phyloP scores from a whole-genome alignment of 495 filamentous ascomycete genomes.

The Lophiostoma macrostomum region DNA sequence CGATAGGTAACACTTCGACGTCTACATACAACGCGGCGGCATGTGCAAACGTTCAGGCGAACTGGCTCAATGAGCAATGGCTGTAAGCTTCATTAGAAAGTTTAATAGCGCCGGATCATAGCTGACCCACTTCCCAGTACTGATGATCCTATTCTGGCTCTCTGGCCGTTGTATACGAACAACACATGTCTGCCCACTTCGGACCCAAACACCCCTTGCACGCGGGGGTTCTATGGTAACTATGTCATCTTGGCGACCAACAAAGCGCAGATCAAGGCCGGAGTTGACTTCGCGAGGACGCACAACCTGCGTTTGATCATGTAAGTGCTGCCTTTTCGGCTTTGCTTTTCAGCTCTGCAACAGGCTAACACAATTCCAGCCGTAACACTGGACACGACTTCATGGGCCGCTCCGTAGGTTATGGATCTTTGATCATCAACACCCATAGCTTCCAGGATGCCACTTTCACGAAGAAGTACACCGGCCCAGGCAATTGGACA shows the following conservation, averaged over 20 bases:
- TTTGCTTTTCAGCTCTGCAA: too few relatives aligned
- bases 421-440: conserved; percentile 27
- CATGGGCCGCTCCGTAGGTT: conserved; percentile 29
- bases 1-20: neutral
- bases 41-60: conserved; percentile 18
- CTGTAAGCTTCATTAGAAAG: conserved; percentile 7
- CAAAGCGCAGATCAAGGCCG: conserved; percentile 30
- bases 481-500: conserved; percentile 38
- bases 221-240: conserved; percentile 19
- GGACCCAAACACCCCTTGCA: conserved; percentile 21
- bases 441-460: conserved; percentile 30
- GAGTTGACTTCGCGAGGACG: conserved; percentile 27
- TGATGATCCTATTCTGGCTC: conserved; percentile 19
- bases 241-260: conserved; percentile 31
- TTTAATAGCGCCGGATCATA: neutral
- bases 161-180: conserved; percentile 31
- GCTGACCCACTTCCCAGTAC: conserved; percentile 8
- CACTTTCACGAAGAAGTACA: conserved; percentile 40
- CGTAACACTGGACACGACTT: conserved; percentile 36
- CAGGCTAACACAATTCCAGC: neutral
- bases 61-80: conserved; percentile 24
- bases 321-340: too few relatives aligned
- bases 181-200: conserved; percentile 24
- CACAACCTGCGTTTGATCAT: conserved; percentile 29
- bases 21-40: conserved; percentile 16